These are phyloP conservation scores for Micractinium sp. DNA, from an alignment of 139 green algal species.

Conservation along the genomic window DNA sequence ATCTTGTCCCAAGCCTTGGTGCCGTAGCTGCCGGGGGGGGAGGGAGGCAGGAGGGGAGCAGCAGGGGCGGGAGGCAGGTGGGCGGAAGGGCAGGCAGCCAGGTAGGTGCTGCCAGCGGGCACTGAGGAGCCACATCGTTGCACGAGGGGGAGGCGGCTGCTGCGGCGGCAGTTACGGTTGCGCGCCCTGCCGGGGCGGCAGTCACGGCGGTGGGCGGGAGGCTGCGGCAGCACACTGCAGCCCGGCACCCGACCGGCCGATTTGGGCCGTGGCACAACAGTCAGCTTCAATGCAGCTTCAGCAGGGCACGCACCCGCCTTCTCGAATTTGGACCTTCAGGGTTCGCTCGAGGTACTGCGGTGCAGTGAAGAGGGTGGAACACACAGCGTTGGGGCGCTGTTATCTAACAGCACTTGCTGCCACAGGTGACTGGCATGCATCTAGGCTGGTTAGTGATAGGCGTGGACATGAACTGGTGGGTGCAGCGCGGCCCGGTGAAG, in stretches of 20 bases:
- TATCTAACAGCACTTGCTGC: too few species aligned
- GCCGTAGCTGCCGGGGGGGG: not conserved
- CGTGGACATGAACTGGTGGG: not conserved
- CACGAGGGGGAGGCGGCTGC: not conserved
- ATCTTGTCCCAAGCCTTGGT: not conserved
- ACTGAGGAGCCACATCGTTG: not conserved
- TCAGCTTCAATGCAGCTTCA: too few species aligned
- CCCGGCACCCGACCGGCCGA: not conserved
- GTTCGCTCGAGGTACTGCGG: constrained; percentile 2
- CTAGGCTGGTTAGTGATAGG: not conserved
- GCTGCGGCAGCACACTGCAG: not conserved
- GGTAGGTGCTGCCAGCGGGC: not conserved
- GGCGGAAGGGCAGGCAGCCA: too few species aligned
- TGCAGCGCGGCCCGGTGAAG: not conserved
- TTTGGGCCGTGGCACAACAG: too few species aligned
- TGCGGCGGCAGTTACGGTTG: not conserved
- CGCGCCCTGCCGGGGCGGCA: not conserved
- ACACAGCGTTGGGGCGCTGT: too few species aligned
- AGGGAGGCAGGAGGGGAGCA: not conserved
- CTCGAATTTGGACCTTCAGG: not conserved
- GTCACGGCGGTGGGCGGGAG: too few species aligned
- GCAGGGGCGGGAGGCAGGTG: too few species aligned
- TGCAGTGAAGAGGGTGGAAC: not conserved
- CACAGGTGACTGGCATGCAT: too few species aligned
- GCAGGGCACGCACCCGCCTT: not conserved